A percentile compares a stretch with the other conserved stretches of the same genome.
Conservation (phyloP, 169 alveolate species). For the Cryptosporidium tyzzeri region DNA sequence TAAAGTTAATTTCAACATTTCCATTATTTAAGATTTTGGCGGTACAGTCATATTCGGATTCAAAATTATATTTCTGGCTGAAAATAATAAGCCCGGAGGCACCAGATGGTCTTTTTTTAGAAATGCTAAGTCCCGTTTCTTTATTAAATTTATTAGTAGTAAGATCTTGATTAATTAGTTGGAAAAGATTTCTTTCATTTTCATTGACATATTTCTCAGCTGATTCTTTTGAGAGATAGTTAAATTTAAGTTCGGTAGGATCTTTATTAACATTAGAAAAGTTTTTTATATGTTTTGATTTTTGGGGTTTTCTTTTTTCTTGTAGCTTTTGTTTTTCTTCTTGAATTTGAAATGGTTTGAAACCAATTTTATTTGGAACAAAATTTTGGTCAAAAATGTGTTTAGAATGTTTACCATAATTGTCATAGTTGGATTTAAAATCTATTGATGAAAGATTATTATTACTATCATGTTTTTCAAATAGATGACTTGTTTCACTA, state of each 20-base stretch:
- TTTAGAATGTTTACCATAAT: no score
- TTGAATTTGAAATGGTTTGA: slow-evolving; percentile 9
- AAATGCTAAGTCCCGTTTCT: not conserved
- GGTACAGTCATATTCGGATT: slow-evolving; percentile 1
- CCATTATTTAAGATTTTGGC: not conserved
- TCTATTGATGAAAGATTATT: not conserved
- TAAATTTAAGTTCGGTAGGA: not conserved
- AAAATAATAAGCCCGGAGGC: slow-evolving; percentile 28
- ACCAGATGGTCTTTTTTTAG: slow-evolving; percentile 19
- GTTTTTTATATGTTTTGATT: not conserved
- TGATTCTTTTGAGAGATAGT: slow-evolving; percentile 17
- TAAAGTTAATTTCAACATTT: not conserved
- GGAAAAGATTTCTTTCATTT: slow-evolving; percentile 17
- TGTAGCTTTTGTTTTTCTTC: not conserved
- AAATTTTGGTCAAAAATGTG: slow-evolving; percentile 10
- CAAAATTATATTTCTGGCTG: slow-evolving; percentile 23
- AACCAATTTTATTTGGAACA: slow-evolving; percentile 45
- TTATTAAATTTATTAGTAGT: not conserved
- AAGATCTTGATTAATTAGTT: not conserved
- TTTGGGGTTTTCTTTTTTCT: not conserved
- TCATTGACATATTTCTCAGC: slow-evolving; percentile 1
- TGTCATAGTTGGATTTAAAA: not conserved
- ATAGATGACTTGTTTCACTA: not conserved
- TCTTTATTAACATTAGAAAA: not conserved
- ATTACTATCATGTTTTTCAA: not conserved